A percentile compares a stretch with the other conserved stretches of the same genome.
Conservation (phyloP, 768 basidiomycete species). For the Leccinum boreale region DNA sequence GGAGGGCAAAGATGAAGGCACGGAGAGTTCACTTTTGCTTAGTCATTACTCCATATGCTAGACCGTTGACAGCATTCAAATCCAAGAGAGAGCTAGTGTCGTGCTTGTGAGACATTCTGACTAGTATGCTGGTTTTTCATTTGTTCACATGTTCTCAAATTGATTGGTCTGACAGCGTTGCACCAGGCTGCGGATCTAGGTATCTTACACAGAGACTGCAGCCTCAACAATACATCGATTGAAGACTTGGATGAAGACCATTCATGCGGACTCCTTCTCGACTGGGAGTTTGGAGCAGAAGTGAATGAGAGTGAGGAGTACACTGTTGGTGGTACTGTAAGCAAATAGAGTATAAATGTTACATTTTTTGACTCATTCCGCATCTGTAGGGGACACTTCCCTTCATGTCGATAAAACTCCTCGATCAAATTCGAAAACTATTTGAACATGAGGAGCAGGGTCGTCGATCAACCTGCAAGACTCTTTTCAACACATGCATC, state of each 20-base stretch:
- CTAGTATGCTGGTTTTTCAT: not conserved
- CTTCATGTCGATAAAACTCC: not conserved
- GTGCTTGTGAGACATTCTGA: not conserved
- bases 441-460: not conserved
- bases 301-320: not conserved
- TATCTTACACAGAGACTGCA: not conserved
- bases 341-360: not conserved
- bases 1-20: not conserved
- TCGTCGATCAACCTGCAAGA: not conserved
- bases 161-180: not conserved
- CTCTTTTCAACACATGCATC: not conserved
- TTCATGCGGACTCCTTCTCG: not conserved
- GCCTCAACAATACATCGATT: not conserved
- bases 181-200: not conserved
- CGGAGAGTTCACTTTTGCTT: not conserved
- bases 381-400: not conserved
- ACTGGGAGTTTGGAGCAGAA: not conserved
- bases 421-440: not conserved
- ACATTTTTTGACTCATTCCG: not conserved
- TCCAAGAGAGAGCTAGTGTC: not conserved
- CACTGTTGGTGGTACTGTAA: not conserved
- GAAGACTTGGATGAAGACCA: not conserved
- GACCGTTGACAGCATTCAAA: not conserved
- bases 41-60: not conserved
- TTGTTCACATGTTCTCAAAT: not conserved